Conservation (phyloP, 2,329 filamentous ascomycete species). For the Corinectria fuckeliana region DNA sequence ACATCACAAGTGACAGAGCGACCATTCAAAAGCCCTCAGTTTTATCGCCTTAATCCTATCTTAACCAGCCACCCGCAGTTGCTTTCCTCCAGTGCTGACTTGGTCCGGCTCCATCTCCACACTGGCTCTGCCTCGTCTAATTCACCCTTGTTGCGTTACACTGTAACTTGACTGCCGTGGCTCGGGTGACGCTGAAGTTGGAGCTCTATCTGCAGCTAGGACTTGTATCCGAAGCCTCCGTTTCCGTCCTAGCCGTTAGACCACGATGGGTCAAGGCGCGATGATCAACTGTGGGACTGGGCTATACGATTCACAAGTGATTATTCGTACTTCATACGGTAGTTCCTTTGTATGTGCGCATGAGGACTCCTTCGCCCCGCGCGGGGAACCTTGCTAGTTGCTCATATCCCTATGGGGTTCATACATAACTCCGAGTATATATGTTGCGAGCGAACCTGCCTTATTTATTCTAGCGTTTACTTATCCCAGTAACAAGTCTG, state of each 20-base stretch:
- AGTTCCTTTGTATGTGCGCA: too few relatives aligned
- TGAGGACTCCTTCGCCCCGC: too few relatives aligned
- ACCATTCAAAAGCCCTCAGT: background rate
- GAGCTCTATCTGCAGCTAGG: slow-evolving; percentile 2
- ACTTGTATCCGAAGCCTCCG: slow-evolving; percentile 13
- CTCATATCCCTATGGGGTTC: background rate
- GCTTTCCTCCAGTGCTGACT: too few relatives aligned
- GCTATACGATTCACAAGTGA: background rate
- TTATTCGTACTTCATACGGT: too few relatives aligned
- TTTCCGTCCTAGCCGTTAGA: slow-evolving; percentile 4
- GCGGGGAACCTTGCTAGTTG: background rate
- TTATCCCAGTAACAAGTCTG: background rate
- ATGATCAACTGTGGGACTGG: background rate
- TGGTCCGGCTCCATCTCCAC: background rate
- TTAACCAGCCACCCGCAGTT: background rate
- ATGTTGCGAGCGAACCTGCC: background rate
- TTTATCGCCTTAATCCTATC: background rate
- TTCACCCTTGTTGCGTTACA: background rate
- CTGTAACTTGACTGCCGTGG: background rate
- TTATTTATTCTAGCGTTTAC: background rate
- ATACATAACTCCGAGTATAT: background rate
- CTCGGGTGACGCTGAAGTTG: background rate
- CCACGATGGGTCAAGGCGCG: background rate
- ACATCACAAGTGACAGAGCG: background rate
- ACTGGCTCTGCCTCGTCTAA: background rate